These are phyloP conservation scores for Vicia villosa DNA, from an alignment of 306 rosid genomes.

Conservation along the genomic window DNA sequence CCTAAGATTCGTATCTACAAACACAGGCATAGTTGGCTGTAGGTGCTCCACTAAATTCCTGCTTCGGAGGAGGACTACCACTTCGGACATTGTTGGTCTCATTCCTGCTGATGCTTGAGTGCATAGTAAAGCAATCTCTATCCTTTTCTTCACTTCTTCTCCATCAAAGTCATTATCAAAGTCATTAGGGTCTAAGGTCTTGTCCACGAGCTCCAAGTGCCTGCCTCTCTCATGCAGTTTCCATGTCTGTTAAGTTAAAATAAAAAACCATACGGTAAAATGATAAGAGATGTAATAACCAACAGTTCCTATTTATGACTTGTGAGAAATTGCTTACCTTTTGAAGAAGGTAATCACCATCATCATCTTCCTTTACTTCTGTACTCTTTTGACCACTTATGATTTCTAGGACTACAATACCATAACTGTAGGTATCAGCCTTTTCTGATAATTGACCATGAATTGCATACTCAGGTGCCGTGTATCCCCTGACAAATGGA, in stretches of 20 bases:
- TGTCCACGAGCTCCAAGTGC: constrained; percentile 54
- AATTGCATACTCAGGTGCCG: constrained; percentile 80
- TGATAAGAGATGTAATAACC: neutral
- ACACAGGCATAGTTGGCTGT: constrained; percentile 60
- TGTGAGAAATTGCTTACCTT: constrained; percentile 44
- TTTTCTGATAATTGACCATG: constrained; percentile 74
- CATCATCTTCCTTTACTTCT: constrained; percentile 40
- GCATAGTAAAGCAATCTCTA: constrained; percentile 62
- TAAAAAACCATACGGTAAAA: neutral
- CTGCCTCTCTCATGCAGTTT: constrained; percentile 47
- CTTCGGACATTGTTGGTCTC: constrained; percentile 77
- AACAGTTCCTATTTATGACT: neutral
- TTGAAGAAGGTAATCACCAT: constrained; percentile 57
- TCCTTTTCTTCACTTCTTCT: constrained; percentile 54
- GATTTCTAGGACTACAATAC: constrained; percentile 68
- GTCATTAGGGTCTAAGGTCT: constrained; percentile 47
- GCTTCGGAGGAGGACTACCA: constrained; percentile 53
- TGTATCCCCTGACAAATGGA: constrained; percentile 59
- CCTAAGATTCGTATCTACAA: constrained; percentile 50
- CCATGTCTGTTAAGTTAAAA: constrained; percentile 53
- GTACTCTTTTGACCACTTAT: constrained; percentile 59
- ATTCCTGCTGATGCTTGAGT: constrained; percentile 56
- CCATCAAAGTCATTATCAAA: too few species aligned
- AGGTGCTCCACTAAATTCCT: constrained; percentile 34
- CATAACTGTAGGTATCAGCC: constrained; percentile 70